Evolutionary conservation across 2,329 filamentous ascomycete species (phyloP).

Genomic region (Paecilomyces formosus): DNA sequence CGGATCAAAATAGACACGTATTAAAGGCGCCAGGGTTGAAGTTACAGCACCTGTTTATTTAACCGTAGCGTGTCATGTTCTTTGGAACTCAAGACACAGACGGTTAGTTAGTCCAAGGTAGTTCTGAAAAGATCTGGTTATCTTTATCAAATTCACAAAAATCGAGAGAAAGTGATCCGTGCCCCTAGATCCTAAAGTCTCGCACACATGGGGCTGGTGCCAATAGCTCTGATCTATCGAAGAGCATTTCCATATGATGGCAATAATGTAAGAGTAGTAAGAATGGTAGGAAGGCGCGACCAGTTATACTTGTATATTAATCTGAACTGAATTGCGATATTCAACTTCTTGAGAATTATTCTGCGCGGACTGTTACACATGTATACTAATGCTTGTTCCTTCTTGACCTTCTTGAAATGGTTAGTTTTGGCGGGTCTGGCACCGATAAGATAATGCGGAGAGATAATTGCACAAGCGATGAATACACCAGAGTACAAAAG

Average conservation of each 20-base stretch:
- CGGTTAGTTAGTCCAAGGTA: neutral
- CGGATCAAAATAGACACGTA: neutral
- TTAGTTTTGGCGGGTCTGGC: neutral
- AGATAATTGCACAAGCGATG: slow-evolving; percentile 11
- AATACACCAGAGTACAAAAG: slow-evolving; percentile 3
- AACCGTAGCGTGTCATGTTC: neutral
- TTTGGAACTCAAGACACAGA: neutral
- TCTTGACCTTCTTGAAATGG: neutral
- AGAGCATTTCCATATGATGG: too few species aligned
- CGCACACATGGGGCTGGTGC: too few species aligned
- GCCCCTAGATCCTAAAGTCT: too few species aligned
- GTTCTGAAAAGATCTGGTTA: neutral
- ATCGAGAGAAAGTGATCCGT: too few species aligned
- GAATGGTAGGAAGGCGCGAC: too few species aligned
- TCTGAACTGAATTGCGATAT: neutral
- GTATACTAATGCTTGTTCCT: neutral
- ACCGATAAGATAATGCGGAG: slow-evolving; percentile 41
- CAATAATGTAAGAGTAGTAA: too few species aligned
- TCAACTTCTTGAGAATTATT: neutral
- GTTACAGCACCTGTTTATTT: neutral
- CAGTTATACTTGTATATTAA: neutral
- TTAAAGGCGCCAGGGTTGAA: neutral
- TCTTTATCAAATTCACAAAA: too few species aligned
- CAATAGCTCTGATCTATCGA: too few species aligned
- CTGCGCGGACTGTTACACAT: too few species aligned